Evolutionary conservation across 371 early-diverging fungal genomes (phyloP).

Genomic region (Saksenaea oblongispora): DNA sequence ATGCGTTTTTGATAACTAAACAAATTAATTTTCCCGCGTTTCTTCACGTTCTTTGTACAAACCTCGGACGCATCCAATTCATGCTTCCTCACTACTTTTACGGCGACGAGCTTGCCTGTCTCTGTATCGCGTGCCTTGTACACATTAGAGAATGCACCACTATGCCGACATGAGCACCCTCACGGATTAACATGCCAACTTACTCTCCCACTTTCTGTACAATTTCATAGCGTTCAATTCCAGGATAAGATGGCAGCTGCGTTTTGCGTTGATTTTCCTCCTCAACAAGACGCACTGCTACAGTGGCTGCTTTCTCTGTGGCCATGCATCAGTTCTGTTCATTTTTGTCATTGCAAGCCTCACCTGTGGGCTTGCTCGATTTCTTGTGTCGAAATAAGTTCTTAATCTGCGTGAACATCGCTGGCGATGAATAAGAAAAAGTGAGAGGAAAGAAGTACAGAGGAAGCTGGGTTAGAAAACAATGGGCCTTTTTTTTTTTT

Average conservation of each 20-base stretch:
- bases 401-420: slow-evolving; percentile 17
- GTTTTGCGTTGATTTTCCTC: slow-evolving; percentile 39
- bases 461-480: not conserved
- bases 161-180: too few species aligned
- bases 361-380: slow-evolving; percentile 1
- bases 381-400: slow-evolving; percentile 17
- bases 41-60: too few species aligned
- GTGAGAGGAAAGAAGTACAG: not conserved
- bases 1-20: slow-evolving; percentile 12
- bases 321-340: not conserved
- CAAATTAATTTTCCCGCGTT: not conserved
- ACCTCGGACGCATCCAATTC: slow-evolving; percentile 62
- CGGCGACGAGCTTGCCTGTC: slow-evolving; percentile 69
- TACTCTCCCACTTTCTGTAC: slow-evolving; percentile 74
- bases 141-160: slow-evolving; percentile 85
- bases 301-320: slow-evolving; percentile 11
- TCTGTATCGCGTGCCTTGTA: slow-evolving; percentile 67
- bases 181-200: too few species aligned
- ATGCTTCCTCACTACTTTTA: slow-evolving; percentile 80
- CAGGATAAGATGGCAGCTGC: slow-evolving; percentile 51
- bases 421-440: not conserved
- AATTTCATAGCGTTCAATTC: slow-evolving; percentile 61
- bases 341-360: not conserved
- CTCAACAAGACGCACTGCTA: slow-evolving; percentile 31
- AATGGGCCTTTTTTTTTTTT: too few species aligned